A percentile compares a stretch with the other conserved stretches of the same genome.
phyloP scores from a whole-genome alignment of 352 stramenopile species.

The Pythium periplocum region DNA sequence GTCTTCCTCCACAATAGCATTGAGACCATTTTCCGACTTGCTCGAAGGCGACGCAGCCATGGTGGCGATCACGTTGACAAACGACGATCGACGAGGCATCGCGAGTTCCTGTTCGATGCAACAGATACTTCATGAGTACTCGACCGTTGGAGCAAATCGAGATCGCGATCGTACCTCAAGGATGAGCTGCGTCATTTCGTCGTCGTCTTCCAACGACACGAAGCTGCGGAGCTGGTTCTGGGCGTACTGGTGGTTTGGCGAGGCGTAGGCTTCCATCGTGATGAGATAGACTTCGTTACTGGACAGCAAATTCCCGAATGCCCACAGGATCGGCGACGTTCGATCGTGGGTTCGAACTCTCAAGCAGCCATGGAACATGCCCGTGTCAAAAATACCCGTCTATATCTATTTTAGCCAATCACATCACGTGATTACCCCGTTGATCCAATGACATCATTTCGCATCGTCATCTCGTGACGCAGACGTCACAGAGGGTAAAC shows the following conservation, averaged over 20 bases:
- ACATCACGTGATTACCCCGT: no score
- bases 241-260: constrained; percentile 23
- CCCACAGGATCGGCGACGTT: no score
- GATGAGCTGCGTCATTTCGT: constrained; percentile 73
- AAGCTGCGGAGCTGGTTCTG: constrained; percentile 74
- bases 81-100: constrained; percentile 41
- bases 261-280: constrained; percentile 12
- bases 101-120: constrained; percentile 42
- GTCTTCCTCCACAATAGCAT: constrained; percentile 67
- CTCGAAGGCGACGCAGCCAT: constrained; percentile 59
- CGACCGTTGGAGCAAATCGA: neutral
- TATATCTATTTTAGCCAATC: no score
- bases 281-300: neutral
- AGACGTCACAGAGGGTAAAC: no score
- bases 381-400: no score
- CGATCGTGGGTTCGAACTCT: no score
- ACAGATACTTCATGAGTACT: constrained; percentile 2
- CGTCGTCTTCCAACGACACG: constrained; percentile 55
- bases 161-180: constrained; percentile 40
- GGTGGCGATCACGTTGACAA: constrained; percentile 48
- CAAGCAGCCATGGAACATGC: no score
- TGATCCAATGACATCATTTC: no score
- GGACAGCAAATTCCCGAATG: no score
- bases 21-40: constrained; percentile 45
- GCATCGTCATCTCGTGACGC: no score